Conservation (phyloP, 352 stramenopile genomes). For the Thraustochytrium sp. region DNA sequence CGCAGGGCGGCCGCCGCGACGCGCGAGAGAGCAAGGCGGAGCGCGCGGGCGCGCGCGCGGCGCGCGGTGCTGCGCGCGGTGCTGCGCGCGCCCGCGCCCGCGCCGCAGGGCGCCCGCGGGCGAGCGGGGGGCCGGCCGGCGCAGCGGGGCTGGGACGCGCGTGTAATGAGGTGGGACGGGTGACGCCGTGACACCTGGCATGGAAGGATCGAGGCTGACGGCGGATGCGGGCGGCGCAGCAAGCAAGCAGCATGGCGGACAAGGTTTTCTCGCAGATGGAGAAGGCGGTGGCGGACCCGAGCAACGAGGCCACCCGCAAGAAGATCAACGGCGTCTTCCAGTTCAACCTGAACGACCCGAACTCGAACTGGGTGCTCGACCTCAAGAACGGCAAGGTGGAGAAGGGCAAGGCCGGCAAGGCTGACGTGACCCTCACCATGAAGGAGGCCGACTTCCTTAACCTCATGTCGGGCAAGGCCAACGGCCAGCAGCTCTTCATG, state of each 20-base stretch:
- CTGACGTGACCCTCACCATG: slow-evolving; percentile 50
- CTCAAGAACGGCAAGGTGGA: slow-evolving; percentile 46
- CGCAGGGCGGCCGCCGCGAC: too few relatives aligned
- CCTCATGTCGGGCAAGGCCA: slow-evolving; percentile 48
- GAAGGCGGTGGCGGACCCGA: slow-evolving; percentile 11
- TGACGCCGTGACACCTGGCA: too few relatives aligned
- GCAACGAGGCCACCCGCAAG: slow-evolving; percentile 22
- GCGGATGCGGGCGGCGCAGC: too few relatives aligned
- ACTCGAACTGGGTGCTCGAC: slow-evolving; percentile 47
- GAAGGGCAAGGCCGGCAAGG: slow-evolving; percentile 47
- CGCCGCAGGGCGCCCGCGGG: too few relatives aligned
- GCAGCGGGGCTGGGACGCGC: too few relatives aligned
- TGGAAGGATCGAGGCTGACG: too few relatives aligned
- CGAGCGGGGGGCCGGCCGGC: too few relatives aligned
- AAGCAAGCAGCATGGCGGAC: slow-evolving; percentile 2
- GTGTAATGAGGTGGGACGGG: too few relatives aligned
- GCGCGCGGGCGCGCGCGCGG: too few relatives aligned
- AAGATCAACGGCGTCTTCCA: slow-evolving; percentile 49
- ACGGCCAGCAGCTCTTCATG: slow-evolving; percentile 52
- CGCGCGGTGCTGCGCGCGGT: too few relatives aligned
- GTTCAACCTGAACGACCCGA: slow-evolving; percentile 48
- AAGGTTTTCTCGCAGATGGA: slow-evolving; percentile 14
- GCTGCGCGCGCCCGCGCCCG: too few relatives aligned
- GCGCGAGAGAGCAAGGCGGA: too few relatives aligned
- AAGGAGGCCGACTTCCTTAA: slow-evolving; percentile 49